Evolutionary conservation across 2,329 filamentous ascomycete species (phyloP).

Genomic region (Bipolaris oryzae): DNA sequence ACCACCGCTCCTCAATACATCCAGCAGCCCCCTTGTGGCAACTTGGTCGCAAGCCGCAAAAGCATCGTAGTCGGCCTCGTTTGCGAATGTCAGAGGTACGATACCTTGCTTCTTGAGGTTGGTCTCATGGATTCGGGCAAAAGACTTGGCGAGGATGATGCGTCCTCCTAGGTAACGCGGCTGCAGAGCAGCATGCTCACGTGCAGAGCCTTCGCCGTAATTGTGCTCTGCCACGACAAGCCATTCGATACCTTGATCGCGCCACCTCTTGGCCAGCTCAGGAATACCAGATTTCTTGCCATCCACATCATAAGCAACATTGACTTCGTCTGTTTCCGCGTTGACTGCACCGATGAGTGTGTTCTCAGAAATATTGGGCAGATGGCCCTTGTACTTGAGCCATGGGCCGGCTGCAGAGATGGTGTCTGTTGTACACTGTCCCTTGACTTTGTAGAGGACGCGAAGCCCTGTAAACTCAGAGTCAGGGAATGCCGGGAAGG

Average conservation of each 20-base stretch:
- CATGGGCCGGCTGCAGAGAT: conserved; percentile 96
- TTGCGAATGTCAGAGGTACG: conserved; percentile 86
- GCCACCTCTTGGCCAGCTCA: conserved; percentile 85
- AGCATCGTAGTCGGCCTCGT: conserved; percentile 85
- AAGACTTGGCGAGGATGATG: conserved; percentile 83
- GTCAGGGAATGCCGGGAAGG: conserved; percentile 82
- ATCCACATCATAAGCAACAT: conserved; percentile 86
- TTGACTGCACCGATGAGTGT: conserved; percentile 95
- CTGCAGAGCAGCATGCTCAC: conserved; percentile 89
- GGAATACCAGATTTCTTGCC: conserved; percentile 79
- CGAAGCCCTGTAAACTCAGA: conserved; percentile 76
- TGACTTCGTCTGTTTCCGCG: conserved; percentile 89
- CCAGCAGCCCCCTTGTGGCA: conserved; percentile 78
- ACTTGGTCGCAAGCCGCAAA: conserved; percentile 86
- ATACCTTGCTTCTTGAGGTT: conserved; percentile 98
- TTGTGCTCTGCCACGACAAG: conserved; percentile 97
- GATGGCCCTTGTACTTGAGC: conserved; percentile 99
- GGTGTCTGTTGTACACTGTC: conserved; percentile 98
- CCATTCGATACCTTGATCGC: conserved; percentile 76
- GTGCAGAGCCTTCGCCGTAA: conserved; percentile 88
- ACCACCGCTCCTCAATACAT: conserved; percentile 80
- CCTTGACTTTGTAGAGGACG: conserved; percentile 94
- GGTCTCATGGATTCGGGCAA: conserved; percentile 92
- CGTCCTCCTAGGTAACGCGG: conserved; percentile 88
- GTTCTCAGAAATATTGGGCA: conserved; percentile 97